Percentiles rank a stretch among this genome's conserved stretches.
Conservation (phyloP, 352 stramenopile species). For the Phytopythium kandeliae region DNA sequence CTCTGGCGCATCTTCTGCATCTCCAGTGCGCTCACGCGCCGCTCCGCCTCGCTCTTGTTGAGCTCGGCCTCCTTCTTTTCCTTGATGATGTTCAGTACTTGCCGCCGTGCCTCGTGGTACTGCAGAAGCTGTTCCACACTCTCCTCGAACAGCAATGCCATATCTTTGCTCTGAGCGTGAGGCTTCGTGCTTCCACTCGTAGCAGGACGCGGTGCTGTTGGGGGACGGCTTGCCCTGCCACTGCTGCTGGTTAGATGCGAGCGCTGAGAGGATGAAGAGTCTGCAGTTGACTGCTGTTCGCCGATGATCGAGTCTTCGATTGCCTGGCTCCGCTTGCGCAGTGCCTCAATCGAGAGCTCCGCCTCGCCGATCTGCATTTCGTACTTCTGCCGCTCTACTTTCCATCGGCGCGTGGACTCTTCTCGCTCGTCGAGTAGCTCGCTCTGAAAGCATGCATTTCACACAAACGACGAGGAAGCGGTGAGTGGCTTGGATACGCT, state of each 20-base stretch:
- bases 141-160: conserved; percentile 36
- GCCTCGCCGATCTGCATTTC: conserved; percentile 55
- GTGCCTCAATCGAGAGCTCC: conserved; percentile 49
- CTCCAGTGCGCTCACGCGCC: conserved; percentile 63
- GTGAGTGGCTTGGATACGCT: too few relatives aligned
- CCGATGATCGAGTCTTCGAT: conserved; percentile 55
- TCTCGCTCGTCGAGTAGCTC: conserved; percentile 54
- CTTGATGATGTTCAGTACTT: conserved; percentile 60
- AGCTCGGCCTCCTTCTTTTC: conserved; percentile 60
- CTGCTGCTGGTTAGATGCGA: background rate
- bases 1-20: conserved; percentile 81
- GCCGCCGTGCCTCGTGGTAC: conserved; percentile 43
- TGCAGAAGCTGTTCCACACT: conserved; percentile 48
- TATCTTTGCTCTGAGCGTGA: background rate
- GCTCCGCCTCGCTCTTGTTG: conserved; percentile 44
- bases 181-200: background rate
- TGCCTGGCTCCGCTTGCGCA: conserved; percentile 50
- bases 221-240: background rate
- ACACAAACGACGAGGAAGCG: too few relatives aligned
- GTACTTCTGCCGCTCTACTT: conserved; percentile 65
- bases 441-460: conserved; percentile 21
- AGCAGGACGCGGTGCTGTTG: background rate
- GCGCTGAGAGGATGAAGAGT: conserved; percentile 4
- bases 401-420: conserved; percentile 57
- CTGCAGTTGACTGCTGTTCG: conserved; percentile 14